These are phyloP conservation scores for Dittrichia graveolens DNA, from an alignment of 129 eudicot species.

Conservation along the genomic window DNA sequence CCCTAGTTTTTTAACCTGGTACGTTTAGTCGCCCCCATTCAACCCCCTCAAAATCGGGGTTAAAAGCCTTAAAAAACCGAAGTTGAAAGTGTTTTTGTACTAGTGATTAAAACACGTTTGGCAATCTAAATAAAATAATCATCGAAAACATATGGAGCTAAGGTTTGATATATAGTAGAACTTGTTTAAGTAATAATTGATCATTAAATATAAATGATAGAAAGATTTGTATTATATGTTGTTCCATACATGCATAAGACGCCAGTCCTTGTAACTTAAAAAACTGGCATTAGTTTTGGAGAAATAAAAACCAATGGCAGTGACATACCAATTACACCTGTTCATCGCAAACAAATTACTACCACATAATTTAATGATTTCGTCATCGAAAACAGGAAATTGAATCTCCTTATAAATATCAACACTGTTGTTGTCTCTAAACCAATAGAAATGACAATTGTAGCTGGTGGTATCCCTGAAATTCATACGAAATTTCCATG, in stretches of 20 bases:
- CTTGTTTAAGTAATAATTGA: no score
- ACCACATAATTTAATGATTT: neutral
- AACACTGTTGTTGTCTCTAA: neutral
- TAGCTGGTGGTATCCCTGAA: neutral
- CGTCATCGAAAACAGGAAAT: conserved; percentile 3
- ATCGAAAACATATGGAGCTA: no score
- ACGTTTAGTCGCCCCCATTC: no score
- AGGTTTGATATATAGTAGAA: no score
- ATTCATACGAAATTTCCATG: conserved; percentile 21
- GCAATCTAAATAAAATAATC: no score
- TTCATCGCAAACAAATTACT: neutral
- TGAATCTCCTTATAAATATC: neutral
- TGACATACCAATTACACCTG: conserved; percentile 12
- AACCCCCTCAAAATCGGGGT: no score
- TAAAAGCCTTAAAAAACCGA: no score
- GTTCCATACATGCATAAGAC: neutral
- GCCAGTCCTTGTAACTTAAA: neutral
- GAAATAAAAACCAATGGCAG: conserved; percentile 7
- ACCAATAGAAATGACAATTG: neutral
- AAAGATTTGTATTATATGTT: no score
- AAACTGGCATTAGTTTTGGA: neutral
- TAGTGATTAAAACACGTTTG: no score
- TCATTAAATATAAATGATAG: no score
- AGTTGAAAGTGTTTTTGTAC: no score
- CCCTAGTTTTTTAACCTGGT: no score